Evolutionary conservation across 1,139 yeast genomes (phyloP), one percentile per base, ranked within the genome.

Genomic region (Candida frijolesensis): DNA sequence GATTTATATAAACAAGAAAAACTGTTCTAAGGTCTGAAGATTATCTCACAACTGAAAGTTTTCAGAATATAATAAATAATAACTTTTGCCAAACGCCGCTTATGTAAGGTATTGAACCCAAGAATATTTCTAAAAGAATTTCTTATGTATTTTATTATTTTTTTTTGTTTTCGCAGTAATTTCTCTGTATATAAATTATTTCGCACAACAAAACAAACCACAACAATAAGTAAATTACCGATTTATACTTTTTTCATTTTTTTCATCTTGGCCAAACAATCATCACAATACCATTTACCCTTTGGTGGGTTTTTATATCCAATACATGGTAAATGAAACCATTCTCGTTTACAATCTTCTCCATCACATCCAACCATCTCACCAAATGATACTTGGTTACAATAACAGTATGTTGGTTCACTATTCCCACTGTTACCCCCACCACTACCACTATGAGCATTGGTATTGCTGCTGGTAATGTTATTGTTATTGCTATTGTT

Each of bases 281-380:
- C 97, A 59, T 91, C 95, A 69, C 99, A 94, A 63, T 85, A 94
- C 99, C 99, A 94, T 61, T 90, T 90, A 3, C 98, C 99, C 69
- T 87, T 89, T 6, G 99, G 99, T 9, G 96, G 86, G 50, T 91
- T 88, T 46, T 84, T 84, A 57, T 92, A 80, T 1, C 97, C 97
- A 47, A 91, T 92, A 68, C 99, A 94, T 15, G 97, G 97, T 63
- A 92, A 77, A 71, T 94, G 99, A 74, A 94, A 94, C 99, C 99
- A 94, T 68, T 94, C 98, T 49, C 92, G 78, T 65, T 87, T 87
- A 71, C 99, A 94, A 55, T 87, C 85, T 45, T 88, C 94, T 2
- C 97, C 97, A 64, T 94, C 99, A 70, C 99, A 94, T 2, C 96
- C 99, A 54, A 94, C 97, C 99, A 94, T 94, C 64, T 94, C 98